phyloP scores from a whole-genome alignment of 495 filamentous ascomycete species.

The Penicillium goetzii region DNA sequence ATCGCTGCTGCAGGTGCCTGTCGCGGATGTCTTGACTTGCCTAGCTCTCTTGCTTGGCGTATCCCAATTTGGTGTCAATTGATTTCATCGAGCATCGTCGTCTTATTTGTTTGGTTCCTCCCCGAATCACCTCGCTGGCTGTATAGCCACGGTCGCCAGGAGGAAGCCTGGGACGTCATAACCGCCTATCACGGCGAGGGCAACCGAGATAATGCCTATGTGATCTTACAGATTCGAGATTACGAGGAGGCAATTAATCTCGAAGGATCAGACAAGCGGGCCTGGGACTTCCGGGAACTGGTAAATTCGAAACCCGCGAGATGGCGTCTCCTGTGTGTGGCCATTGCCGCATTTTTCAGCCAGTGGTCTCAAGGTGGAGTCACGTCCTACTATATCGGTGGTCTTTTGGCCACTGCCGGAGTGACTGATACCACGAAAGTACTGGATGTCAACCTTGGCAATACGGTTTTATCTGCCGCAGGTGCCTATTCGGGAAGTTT shows the following conservation, averaged over 20 bases:
- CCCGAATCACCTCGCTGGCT: not conserved
- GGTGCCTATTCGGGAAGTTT: not conserved
- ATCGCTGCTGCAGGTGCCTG: slow-evolving; percentile 42
- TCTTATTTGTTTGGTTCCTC: not conserved
- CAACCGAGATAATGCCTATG: not conserved
- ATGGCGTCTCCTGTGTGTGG: not conserved
- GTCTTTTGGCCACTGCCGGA: not conserved
- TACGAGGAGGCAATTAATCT: not conserved
- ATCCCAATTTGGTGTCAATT: not conserved
- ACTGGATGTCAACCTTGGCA: not conserved
- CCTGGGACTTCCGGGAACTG: not conserved
- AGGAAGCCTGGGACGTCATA: not conserved
- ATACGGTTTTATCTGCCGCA: not conserved
- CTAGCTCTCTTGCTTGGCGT: not conserved
- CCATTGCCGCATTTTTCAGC: not conserved
- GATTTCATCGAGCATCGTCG: not conserved
- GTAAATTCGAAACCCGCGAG: not conserved
- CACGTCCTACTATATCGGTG: not conserved
- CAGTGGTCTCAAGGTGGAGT: not conserved
- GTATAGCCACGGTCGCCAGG: not conserved
- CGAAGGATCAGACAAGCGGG: not conserved
- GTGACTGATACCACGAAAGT: not conserved
- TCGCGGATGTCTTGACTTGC: slow-evolving; percentile 34
- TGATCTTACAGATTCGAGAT: not conserved
- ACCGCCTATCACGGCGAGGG: not conserved